These are phyloP conservation scores for Oryza glaberrima DNA, from an alignment of 176 grass and related monocot genomes.

Conservation along the genomic window DNA sequence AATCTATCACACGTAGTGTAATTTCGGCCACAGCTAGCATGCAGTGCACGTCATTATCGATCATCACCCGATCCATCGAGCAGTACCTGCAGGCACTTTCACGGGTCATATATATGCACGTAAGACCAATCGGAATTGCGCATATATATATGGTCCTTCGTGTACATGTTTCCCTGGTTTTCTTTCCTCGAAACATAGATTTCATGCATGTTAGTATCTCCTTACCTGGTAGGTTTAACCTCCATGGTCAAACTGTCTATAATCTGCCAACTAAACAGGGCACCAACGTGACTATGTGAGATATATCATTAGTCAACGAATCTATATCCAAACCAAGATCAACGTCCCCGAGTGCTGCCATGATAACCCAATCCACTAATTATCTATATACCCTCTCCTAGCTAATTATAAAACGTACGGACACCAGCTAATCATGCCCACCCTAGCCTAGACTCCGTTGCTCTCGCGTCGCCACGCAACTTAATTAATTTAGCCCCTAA, in stretches of 20 bases:
- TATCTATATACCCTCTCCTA: not conserved
- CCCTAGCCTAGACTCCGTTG: not conserved
- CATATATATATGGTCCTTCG: not conserved
- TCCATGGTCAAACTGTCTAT: too few relatives aligned
- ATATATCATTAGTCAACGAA: not conserved
- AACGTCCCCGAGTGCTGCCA: not conserved
- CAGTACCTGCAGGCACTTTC: not conserved
- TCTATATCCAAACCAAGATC: not conserved
- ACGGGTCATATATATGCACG: not conserved
- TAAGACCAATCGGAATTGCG: not conserved
- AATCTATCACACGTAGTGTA: not conserved
- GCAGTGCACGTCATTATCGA: not conserved
- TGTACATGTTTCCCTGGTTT: not conserved
- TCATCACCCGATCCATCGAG: not conserved
- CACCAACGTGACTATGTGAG: too few relatives aligned
- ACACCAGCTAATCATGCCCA: not conserved
- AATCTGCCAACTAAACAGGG: too few relatives aligned
- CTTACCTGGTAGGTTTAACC: not conserved
- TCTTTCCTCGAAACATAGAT: not conserved
- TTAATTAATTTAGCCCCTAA: too few relatives aligned
- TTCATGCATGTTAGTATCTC: not conserved
- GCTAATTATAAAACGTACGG: not conserved
- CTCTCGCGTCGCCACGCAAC: not conserved
- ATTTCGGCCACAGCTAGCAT: not conserved
- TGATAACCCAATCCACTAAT: slow-evolving; percentile 11